Evolutionary conservation across 2,329 filamentous ascomycete species (phyloP), one percentile per base, ranked within the genome.

Genomic region (Gaeumannomyces tritici): DNA sequence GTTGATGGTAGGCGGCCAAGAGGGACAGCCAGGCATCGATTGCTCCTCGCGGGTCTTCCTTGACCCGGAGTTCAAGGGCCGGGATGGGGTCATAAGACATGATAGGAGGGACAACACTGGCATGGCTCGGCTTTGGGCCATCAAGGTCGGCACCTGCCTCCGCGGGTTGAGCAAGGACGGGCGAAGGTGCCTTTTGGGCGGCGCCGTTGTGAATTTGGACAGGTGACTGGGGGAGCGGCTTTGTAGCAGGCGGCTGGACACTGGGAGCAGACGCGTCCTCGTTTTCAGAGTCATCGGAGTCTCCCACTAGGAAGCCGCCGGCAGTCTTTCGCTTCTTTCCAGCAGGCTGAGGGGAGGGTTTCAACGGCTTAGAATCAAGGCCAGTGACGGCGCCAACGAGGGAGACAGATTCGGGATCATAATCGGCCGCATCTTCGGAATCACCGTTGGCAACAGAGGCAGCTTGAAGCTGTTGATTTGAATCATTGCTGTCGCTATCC

Each of bases 31-130:
- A 99, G 35, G 93, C 91, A 73, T 95, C 90, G 75, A 95, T 85
- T 69, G 97, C 93, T 70, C 93, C 95, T 69, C 91, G 89, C 21
- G 93, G 90, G 72, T 99, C 95, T 71, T 97, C 90, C 72, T 89
- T 88, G 73, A 98, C 89, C 71, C 93, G 88, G 73, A 95, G 90
- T 78, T 99, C 93, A 70, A 98, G 81, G 64, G 93, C 84, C 63
- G 89, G 87, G 69, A 93, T 82, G 66, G 84, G 84, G 75, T 96
- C 89, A 76, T 88, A 84, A 62, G 89, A 85, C 61, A 72, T 42
- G 24, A 55, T 24, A 29, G 60, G n/a, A 57, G 60, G 60, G 31
- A 47, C 60, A 42, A 55, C 60, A 61, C 33, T 57, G 28, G 31
- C 28, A 57, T 61, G 31, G 55, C 55, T 57, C 60, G 56, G 60